Conservation (phyloP, 73 alveolate genomes). For the Breviolum minutum region DNA sequence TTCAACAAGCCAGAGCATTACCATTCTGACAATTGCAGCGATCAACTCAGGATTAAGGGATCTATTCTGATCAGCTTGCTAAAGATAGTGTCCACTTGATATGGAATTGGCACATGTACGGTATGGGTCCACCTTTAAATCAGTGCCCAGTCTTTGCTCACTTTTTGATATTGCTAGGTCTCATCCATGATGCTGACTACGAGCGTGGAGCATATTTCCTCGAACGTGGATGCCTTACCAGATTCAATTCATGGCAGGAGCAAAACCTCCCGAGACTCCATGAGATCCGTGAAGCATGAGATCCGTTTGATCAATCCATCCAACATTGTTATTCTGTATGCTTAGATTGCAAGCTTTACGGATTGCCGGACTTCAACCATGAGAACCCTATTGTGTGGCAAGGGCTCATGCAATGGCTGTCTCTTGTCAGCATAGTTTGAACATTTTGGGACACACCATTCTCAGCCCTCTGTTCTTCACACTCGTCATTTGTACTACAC, state of each 20-base stretch:
- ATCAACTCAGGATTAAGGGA: background rate
- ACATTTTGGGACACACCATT: background rate
- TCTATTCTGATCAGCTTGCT: background rate
- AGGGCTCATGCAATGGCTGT: slow-evolving; percentile 93
- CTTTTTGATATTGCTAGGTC: too few relatives aligned
- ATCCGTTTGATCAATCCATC: background rate
- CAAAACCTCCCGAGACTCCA: background rate
- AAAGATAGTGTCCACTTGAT: background rate
- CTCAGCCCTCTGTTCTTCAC: background rate
- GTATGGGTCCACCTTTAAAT: too few relatives aligned
- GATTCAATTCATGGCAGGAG: too few relatives aligned
- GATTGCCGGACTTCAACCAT: slow-evolving; percentile 92
- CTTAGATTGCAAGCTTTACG: slow-evolving; percentile 89
- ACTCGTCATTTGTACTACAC: too few relatives aligned
- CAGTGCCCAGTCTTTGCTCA: too few relatives aligned
- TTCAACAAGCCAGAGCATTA: slow-evolving; percentile 92
- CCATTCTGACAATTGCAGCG: slow-evolving; percentile 91
- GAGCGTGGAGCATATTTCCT: slow-evolving; percentile 86
- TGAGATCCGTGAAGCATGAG: background rate
- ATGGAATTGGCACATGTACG: background rate
- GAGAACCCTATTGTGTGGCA: slow-evolving; percentile 94
- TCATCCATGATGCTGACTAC: slow-evolving; percentile 87
- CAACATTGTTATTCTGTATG: too few relatives aligned
- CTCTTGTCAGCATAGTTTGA: background rate
- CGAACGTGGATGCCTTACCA: slow-evolving; percentile 51